Evolutionary conservation across 2,329 filamentous ascomycete species (phyloP).

Genomic region (Ascochyta koolunga): DNA sequence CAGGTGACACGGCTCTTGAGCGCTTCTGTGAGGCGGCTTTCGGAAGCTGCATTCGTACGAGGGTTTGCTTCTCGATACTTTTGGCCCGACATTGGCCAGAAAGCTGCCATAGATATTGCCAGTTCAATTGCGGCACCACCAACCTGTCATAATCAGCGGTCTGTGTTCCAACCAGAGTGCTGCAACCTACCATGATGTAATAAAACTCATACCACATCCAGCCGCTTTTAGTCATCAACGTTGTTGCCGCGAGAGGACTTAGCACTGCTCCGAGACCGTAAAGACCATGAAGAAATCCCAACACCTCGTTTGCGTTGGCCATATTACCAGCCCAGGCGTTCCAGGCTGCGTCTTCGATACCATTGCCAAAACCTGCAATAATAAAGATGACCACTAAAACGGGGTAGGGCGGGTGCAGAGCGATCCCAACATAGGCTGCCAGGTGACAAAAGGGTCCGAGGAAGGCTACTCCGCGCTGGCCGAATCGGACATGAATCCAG

Average conservation of each 20-base stretch:
- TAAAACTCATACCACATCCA: conserved; percentile 75
- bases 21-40: conserved; percentile 56
- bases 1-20: conserved; percentile 64
- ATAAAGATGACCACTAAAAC: conserved; percentile 67
- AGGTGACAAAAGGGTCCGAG: conserved; percentile 67
- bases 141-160: conserved; percentile 8
- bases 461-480: conserved; percentile 73
- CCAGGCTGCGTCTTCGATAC: conserved; percentile 66
- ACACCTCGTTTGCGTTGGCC: conserved; percentile 71
- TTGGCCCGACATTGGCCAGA: conserved; percentile 65
- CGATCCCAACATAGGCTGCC: conserved; percentile 66
- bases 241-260: conserved; percentile 70
- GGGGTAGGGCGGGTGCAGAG: conserved; percentile 70
- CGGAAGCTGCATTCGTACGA: conserved; percentile 43
- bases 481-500: conserved; percentile 64
- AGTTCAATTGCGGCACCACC: conserved; percentile 64
- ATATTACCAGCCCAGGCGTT: conserved; percentile 71
- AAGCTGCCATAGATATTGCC: conserved; percentile 57
- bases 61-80: conserved; percentile 59
- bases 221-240: conserved; percentile 66
- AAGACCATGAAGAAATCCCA: conserved; percentile 71
- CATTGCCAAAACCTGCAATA: conserved; percentile 73
- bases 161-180: neutral
- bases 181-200: conserved; percentile 67
- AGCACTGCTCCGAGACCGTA: conserved; percentile 74